A percentile compares a stretch with the other conserved stretches of the same genome.
phyloP scores from a whole-genome alignment of 2,329 filamentous ascomycete genomes.

The Neoarthrinium moseri region DNA sequence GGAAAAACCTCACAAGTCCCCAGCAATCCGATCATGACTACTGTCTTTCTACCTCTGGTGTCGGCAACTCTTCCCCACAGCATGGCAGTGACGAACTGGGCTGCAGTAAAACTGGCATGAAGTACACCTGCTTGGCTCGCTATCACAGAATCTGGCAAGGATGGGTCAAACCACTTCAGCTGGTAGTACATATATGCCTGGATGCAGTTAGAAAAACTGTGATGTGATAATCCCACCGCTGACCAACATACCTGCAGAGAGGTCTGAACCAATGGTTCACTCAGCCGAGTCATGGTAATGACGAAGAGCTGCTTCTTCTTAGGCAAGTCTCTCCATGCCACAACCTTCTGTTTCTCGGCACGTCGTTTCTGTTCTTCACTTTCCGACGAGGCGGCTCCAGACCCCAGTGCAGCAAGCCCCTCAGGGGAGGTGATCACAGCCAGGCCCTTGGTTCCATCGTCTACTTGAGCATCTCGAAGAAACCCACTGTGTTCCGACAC shows the following conservation, averaged over 20 bases:
- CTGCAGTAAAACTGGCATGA: slow-evolving; percentile 75
- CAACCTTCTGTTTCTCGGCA: neutral
- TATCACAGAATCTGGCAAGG: slow-evolving; percentile 61
- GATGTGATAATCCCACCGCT: too few relatives aligned
- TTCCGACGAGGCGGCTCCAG: neutral
- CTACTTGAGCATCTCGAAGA: neutral
- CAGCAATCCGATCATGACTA: slow-evolving; percentile 72
- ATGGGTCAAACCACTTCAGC: slow-evolving; percentile 70
- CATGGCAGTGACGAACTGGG: slow-evolving; percentile 80
- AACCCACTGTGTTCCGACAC: neutral
- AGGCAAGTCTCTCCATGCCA: slow-evolving; percentile 52
- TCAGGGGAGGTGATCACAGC: neutral
- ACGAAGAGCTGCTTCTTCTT: slow-evolving; percentile 75
- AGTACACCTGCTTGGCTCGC: slow-evolving; percentile 75
- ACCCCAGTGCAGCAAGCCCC: neutral
- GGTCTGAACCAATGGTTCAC: slow-evolving; percentile 80
- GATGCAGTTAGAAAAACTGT: neutral
- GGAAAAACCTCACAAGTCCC: slow-evolving; percentile 49
- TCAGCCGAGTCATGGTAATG: slow-evolving; percentile 74
- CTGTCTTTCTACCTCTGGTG: slow-evolving; percentile 70
- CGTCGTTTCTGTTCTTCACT: neutral
- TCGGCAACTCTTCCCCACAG: slow-evolving; percentile 75
- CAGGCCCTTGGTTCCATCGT: neutral
- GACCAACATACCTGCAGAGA: slow-evolving; percentile 51
- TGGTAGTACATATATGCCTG: slow-evolving; percentile 86